Evolutionary conservation across 106 monocot species (phyloP), one percentile per base, ranked within the genome.

Genomic region (Acorus calamus): DNA sequence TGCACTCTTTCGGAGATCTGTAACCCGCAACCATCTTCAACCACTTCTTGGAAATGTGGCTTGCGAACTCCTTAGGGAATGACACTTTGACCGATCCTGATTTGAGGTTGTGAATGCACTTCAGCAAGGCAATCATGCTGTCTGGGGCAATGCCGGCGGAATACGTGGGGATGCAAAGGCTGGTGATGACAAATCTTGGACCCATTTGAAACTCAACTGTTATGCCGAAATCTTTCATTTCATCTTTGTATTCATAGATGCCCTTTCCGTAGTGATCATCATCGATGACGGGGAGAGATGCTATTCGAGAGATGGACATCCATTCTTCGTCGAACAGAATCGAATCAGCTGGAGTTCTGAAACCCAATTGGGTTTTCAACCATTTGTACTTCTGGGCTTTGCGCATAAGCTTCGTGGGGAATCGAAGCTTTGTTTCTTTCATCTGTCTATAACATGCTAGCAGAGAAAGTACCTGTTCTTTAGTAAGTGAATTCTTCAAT

Each of bases 241-340:
- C 55, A 55, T 55, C 55, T 10, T 56, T 54, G 2, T 55, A 46
- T 55, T 52, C 65, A 65, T 72, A 52, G 3, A 86, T 75, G 4
- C 73, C 44, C 45, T 73, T 71, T 8, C 73, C 76, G 57, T 68
- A 49, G 50, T 2, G 64, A 28, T 42, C 50, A 57, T 50, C 66
- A 64, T 67, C 70, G 56, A 83, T 66, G 50, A 85, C 65, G 0
- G 81, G 85, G 67, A 85, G 69, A 14, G 48, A 9, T 28, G 74
- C 71, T 45, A 85, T 52, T 2, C 50, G 56, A 13, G 73, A 71
- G 41, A 81, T 14, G 9, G 58, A 14, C 8, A 64, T 55, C 82
- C 82, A 86, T 3, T 66, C 57, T 7, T 55, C 9, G 73, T 76
- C 53, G 43, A 12, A 63, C 4, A 86, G 54, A n/a, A 86, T 79